Percentiles rank a stretch among this genome's conserved stretches.
phyloP scores from a whole-genome alignment of 2,329 filamentous ascomycete species.

The Colletotrichum falcatum region DNA sequence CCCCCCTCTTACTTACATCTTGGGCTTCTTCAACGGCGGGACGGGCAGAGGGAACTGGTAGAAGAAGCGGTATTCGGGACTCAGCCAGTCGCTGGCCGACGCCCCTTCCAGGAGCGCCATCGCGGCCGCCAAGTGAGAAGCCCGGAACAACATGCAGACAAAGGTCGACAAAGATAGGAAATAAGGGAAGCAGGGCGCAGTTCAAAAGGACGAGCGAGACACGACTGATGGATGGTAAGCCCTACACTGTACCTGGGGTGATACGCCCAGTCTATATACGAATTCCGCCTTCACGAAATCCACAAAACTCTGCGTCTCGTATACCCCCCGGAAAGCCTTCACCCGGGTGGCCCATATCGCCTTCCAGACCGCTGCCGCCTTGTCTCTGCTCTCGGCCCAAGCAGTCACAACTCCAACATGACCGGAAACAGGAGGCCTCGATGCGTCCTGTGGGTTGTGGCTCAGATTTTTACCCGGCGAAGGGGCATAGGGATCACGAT shows the following conservation, averaged over 20 bases:
- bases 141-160: slow-evolving; percentile 19
- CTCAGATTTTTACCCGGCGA: slow-evolving; percentile 21
- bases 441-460: slow-evolving; percentile 8
- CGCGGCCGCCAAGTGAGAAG: slow-evolving; percentile 13
- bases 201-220: background rate
- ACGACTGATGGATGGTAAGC: too few relatives aligned
- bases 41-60: slow-evolving; percentile 58
- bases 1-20: too few relatives aligned
- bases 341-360: slow-evolving; percentile 14
- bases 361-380: slow-evolving; percentile 19
- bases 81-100: slow-evolving; percentile 43
- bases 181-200: background rate
- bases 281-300: background rate
- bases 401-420: slow-evolving; percentile 15
- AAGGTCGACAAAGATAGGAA: background rate
- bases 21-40: slow-evolving; percentile 56
- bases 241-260: background rate
- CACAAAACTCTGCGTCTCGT: slow-evolving; percentile 1
- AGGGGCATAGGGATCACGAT: background rate
- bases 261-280: slow-evolving; percentile 1
- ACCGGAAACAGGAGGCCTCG: background rate
- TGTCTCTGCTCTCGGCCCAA: background rate
- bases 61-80: slow-evolving; percentile 53
- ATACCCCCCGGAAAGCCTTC: background rate
- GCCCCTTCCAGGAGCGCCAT: slow-evolving; percentile 30